Percentiles rank a stretch among this genome's conserved stretches.
Conservation (phyloP, 176 grass and related monocot species). For the Ensete glaucum region DNA sequence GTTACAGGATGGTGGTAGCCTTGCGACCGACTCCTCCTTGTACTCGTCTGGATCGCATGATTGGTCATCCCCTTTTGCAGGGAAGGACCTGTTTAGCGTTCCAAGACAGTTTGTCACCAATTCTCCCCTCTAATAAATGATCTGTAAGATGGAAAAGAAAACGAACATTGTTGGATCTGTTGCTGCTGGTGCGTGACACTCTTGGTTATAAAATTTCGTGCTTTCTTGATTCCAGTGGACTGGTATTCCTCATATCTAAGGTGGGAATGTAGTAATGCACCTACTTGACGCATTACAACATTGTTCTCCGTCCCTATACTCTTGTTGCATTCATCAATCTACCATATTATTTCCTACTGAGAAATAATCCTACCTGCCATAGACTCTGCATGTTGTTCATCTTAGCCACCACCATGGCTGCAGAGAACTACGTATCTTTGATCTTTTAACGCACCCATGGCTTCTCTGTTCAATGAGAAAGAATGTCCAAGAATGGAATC, state of each 20-base stretch:
- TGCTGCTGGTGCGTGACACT: conserved; percentile 42
- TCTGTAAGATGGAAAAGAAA: conserved; percentile 44
- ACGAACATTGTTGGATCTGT: conserved; percentile 36
- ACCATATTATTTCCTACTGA: no score
- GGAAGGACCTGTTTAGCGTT: conserved; percentile 44
- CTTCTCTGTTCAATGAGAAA: no score
- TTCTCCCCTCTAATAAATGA: conserved; percentile 41
- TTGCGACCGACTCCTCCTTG: conserved; percentile 22
- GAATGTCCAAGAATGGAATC: no score
- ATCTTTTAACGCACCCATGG: no score
- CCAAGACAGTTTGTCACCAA: conserved; percentile 3
- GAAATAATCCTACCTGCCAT: no score
- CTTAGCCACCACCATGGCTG: no score
- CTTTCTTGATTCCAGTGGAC: background rate
- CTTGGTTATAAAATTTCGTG: conserved; percentile 35
- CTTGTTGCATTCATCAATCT: no score
- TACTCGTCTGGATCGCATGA: conserved; percentile 42
- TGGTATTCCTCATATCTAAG: no score
- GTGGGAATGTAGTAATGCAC: background rate
- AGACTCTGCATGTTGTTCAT: no score
- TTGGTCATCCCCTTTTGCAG: conserved; percentile 62
- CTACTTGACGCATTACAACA: background rate
- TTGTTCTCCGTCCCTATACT: background rate
- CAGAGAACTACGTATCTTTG: no score
- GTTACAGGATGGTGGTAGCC: conserved; percentile 36